Evolutionary conservation across 2,329 filamentous ascomycete species (phyloP).

Genomic region (Scortechinia acanthostroma): DNA sequence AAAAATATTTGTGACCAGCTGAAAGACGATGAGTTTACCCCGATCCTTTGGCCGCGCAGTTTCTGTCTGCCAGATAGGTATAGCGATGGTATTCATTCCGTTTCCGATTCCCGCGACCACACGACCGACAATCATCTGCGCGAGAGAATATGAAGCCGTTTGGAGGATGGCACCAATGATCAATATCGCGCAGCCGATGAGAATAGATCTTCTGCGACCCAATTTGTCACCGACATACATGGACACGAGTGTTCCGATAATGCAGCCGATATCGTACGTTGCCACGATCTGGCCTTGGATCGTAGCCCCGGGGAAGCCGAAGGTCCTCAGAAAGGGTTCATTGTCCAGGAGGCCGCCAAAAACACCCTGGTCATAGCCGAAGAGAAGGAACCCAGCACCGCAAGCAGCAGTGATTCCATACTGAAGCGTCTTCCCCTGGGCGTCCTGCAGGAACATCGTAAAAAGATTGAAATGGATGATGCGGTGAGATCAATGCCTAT

Average conservation of each 20-base stretch:
- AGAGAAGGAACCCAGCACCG: conserved; percentile 12
- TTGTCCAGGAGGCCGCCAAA: conserved; percentile 13
- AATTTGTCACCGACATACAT: conserved; percentile 9
- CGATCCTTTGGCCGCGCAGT: neutral
- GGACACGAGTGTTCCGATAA: conserved; percentile 9
- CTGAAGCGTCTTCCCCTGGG: neutral
- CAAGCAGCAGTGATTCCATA: conserved; percentile 4
- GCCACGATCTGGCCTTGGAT: conserved; percentile 11
- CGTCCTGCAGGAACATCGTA: conserved; percentile 17
- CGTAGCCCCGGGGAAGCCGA: conserved; percentile 9
- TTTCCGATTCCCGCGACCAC: neutral
- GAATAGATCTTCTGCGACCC: conserved; percentile 7
- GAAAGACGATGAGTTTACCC: conserved; percentile 35
- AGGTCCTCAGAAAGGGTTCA: conserved; percentile 9
- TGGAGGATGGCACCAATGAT: conserved; percentile 10
- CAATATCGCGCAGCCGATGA: conserved; percentile 8
- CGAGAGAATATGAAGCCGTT: conserved; percentile 8
- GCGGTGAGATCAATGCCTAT: neutral
- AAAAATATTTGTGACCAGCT: conserved; percentile 29
- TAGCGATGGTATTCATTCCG: neutral
- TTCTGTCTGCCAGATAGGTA: neutral
- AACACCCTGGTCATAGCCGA: conserved; percentile 15
- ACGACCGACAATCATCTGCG: conserved; percentile 3
- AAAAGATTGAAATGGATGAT: neutral
- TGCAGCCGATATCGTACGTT: conserved; percentile 11